These are phyloP conservation scores for Puya raimondii DNA, from an alignment of 176 grass and related monocot species.

Conservation along the genomic window DNA sequence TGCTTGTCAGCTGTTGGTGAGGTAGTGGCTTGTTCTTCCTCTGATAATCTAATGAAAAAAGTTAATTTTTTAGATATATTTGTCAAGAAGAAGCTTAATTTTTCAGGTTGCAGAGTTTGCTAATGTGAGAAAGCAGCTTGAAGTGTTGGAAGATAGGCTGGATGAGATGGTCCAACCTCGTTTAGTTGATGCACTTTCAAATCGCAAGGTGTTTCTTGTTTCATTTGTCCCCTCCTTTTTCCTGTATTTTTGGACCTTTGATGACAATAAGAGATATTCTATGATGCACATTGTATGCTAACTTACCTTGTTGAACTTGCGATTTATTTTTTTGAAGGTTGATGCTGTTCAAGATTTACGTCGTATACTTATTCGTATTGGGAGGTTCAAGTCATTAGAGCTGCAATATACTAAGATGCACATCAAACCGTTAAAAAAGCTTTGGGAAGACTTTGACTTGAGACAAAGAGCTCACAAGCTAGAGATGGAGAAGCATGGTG, in stretches of 20 bases:
- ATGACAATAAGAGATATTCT: not conserved
- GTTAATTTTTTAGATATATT: not conserved
- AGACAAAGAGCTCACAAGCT: conserved; percentile 57
- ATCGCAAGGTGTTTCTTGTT: conserved; percentile 63
- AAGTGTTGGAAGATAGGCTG: conserved; percentile 91
- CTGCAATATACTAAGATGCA: conserved; percentile 85
- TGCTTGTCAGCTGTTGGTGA: conserved; percentile 99
- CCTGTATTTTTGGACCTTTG: not conserved
- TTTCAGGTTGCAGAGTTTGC: conserved; percentile 97
- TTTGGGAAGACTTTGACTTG: conserved; percentile 94
- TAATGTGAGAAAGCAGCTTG: conserved; percentile 96
- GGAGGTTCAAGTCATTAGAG: conserved; percentile 90
- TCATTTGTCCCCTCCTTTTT: not conserved
- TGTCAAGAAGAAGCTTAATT: conserved; percentile 16
- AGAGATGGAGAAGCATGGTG: conserved; percentile 62
- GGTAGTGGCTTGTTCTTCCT: conserved; percentile 24
- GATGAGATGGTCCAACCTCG: conserved; percentile 96
- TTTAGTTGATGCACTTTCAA: conserved; percentile 77
- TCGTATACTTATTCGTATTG: conserved; percentile 81
- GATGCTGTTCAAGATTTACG: conserved; percentile 86
- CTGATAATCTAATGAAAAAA: not conserved
- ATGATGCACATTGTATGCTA: not conserved
- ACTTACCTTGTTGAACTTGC: not conserved
- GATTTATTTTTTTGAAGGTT: conserved; percentile 39
- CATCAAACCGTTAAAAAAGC: conserved; percentile 88